phyloP scores from a whole-genome alignment of 345 rosid species.

The Syzygium aqueum region DNA sequence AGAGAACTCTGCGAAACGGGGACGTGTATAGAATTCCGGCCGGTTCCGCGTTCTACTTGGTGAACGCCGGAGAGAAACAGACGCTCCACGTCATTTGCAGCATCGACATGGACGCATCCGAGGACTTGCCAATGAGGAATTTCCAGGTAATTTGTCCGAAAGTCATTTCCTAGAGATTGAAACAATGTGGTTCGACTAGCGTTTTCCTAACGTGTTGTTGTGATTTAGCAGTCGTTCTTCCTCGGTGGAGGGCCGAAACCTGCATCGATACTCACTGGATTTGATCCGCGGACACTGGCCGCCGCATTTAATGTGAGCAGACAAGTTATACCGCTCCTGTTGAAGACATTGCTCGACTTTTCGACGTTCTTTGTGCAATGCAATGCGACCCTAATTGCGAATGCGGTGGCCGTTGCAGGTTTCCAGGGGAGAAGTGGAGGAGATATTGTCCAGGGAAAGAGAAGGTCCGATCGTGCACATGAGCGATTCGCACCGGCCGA shows the following conservation, averaged over 20 bases:
- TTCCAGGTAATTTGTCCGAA: constrained; percentile 44
- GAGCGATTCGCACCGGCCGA: constrained; percentile 27
- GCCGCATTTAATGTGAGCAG: constrained; percentile 65
- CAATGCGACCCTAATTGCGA: not conserved
- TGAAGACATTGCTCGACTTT: not conserved
- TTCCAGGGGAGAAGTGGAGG: constrained; percentile 25
- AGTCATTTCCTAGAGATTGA: constrained; percentile 7
- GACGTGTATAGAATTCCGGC: constrained; percentile 61
- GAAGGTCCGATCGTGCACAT: constrained; percentile 59
- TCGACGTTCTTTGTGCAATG: not conserved
- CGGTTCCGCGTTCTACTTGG: constrained; percentile 76
- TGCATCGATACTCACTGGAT: constrained; percentile 55
- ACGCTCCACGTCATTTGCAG: constrained; percentile 64
- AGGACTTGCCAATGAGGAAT: constrained; percentile 43
- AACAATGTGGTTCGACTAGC: constrained; percentile 15
- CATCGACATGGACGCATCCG: constrained; percentile 67
- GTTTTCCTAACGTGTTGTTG: not conserved
- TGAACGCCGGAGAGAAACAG: constrained; percentile 48
- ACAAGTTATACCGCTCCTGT: not conserved
- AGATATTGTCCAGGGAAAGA: constrained; percentile 23
- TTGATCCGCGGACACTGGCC: constrained; percentile 48
- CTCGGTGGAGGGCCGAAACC: constrained; percentile 76
- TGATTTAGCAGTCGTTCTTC: constrained; percentile 58
- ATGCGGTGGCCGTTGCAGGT: constrained; percentile 23
- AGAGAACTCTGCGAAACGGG: constrained; percentile 41